phyloP scores from a whole-genome alignment of 108 stramenopile species.

The Cyclostephanos invisitatus region DNA sequence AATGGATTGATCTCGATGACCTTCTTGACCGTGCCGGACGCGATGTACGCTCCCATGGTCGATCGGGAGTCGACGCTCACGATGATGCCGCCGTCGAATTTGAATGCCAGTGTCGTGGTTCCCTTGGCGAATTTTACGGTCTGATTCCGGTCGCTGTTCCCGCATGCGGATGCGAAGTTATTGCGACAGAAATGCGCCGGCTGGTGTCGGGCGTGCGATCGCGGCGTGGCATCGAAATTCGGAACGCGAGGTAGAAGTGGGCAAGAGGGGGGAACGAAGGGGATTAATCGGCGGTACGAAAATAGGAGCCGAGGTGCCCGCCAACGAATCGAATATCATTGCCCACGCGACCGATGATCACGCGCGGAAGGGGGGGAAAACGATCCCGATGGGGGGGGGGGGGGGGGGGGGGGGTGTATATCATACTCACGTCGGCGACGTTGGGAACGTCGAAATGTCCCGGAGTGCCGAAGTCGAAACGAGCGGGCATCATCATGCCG shows the following conservation, averaged over 20 bases:
- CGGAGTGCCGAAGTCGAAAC: conserved; percentile 30
- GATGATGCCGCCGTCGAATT: conserved; percentile 95
- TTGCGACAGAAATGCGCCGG: conserved; percentile 84
- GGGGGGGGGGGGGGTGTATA: neutral
- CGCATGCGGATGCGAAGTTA: conserved; percentile 89
- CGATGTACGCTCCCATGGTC: conserved; percentile 99
- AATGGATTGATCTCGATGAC: conserved; percentile 99
- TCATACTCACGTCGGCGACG: conserved; percentile 70
- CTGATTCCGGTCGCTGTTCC: conserved; percentile 74
- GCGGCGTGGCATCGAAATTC: too few relatives aligned
- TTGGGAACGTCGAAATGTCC: conserved; percentile 73
- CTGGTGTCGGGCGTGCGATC: conserved; percentile 19
- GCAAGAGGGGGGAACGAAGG: too few relatives aligned
- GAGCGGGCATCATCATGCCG: conserved; percentile 48
- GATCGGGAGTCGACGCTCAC: conserved; percentile 96
- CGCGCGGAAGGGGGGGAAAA: too few relatives aligned
- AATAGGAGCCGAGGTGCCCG: too few relatives aligned
- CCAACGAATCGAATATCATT: too few relatives aligned
- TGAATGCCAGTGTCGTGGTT: conserved; percentile 99
- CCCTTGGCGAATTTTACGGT: conserved; percentile 95
- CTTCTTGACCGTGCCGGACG: conserved; percentile 96
- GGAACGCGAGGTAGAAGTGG: too few relatives aligned
- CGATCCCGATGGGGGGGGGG: too few relatives aligned
- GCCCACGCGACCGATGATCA: too few relatives aligned
- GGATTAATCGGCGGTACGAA: too few relatives aligned